phyloP scores from a whole-genome alignment of 2,329 filamentous ascomycete genomes.

The Aspergillus quadricinctus region DNA sequence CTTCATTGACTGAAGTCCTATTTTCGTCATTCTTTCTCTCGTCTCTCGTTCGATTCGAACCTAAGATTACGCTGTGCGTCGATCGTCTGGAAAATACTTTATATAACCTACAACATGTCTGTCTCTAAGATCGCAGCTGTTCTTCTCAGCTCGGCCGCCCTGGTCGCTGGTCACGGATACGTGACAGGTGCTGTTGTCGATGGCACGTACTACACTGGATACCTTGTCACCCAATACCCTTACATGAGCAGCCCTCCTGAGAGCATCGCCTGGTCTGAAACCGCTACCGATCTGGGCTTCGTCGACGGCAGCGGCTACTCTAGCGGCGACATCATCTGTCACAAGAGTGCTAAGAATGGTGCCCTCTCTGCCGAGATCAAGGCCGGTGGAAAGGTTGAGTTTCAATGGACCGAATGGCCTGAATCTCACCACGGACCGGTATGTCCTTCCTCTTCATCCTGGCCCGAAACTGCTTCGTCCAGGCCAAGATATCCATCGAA shows the following conservation, averaged over 20 bases:
- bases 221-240: slow-evolving; percentile 32
- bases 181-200: slow-evolving; percentile 34
- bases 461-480: no score
- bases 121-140: slow-evolving; percentile 30
- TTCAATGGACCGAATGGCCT: slow-evolving; percentile 66
- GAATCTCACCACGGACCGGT: slow-evolving; percentile 57
- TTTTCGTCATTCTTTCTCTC: slow-evolving; percentile 25
- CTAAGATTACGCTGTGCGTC: slow-evolving; percentile 30
- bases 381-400: slow-evolving; percentile 56
- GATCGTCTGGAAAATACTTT: slow-evolving; percentile 10
- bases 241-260: slow-evolving; percentile 36
- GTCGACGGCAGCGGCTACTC: slow-evolving; percentile 47
- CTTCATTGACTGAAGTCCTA: slow-evolving; percentile 35
- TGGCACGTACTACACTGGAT: slow-evolving; percentile 38
- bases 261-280: slow-evolving; percentile 53
- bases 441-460: not conserved
- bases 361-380: slow-evolving; percentile 51
- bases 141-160: slow-evolving; percentile 31
- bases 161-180: slow-evolving; percentile 38
- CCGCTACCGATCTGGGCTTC: slow-evolving; percentile 52
- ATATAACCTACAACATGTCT: slow-evolving; percentile 25
- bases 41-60: slow-evolving; percentile 16
- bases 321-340: slow-evolving; percentile 57
- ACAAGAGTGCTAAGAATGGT: slow-evolving; percentile 53
- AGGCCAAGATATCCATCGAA: not conserved